These are phyloP conservation scores for Backusella sp. DNA, from an alignment of 192 early-diverging fungal genomes.

Conservation along the genomic window DNA sequence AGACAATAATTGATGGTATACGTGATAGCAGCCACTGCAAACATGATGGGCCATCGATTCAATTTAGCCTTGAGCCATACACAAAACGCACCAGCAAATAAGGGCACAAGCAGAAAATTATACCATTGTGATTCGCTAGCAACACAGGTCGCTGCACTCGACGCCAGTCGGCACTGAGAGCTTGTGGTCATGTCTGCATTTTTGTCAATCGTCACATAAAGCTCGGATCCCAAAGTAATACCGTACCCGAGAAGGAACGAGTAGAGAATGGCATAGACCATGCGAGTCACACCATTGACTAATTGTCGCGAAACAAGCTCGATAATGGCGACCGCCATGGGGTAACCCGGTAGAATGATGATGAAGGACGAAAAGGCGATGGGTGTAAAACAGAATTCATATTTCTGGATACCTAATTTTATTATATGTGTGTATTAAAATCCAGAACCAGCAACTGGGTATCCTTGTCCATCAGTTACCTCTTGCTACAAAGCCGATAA, in stretches of 20 bases:
- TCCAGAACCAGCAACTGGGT: no score
- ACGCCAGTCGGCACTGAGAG: background rate
- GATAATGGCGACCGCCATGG: slow-evolving; percentile 79
- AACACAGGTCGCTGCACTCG: background rate
- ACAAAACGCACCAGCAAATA: slow-evolving; percentile 47
- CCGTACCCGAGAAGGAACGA: slow-evolving; percentile 79
- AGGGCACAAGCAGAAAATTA: slow-evolving; percentile 46
- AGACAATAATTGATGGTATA: slow-evolving; percentile 62
- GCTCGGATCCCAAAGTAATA: slow-evolving; percentile 47
- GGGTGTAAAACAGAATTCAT: slow-evolving; percentile 62
- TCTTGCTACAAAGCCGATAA: background rate
- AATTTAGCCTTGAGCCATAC: slow-evolving; percentile 44
- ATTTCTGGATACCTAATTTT: slow-evolving; percentile 25
- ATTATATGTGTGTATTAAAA: no score
- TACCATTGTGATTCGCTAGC: slow-evolving; percentile 26
- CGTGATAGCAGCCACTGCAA: slow-evolving; percentile 61
- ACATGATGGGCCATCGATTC: slow-evolving; percentile 73
- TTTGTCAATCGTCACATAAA: slow-evolving; percentile 15
- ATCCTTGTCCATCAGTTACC: background rate
- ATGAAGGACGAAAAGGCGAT: slow-evolving; percentile 61
- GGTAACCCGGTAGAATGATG: slow-evolving; percentile 74
- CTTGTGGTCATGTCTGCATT: background rate
- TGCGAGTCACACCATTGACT: slow-evolving; percentile 82
- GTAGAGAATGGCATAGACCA: slow-evolving; percentile 79
- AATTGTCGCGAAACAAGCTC: slow-evolving; percentile 89